Base-by-base conservation (phyloP, 768 basidiomycete species). In the Tephrocybe sp. region DNA sequence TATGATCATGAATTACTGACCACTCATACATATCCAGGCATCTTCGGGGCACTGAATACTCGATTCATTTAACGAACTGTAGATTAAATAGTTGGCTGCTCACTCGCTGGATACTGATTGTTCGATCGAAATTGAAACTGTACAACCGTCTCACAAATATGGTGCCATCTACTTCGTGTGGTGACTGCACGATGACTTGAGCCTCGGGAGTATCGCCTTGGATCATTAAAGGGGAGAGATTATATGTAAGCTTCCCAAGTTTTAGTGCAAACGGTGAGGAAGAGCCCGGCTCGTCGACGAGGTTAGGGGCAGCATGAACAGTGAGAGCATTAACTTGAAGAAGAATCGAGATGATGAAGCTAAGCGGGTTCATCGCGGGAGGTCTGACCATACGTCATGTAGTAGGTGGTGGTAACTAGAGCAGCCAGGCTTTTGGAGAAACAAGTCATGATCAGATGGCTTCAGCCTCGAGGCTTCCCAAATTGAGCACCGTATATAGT, bases 21-120 rank as follows among this genome's bases (percentile, higher is more conserved):
- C 58, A 41, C 57, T 56, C 53, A 69, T 56, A 48, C 65, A 69
- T 22, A 67, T 51, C 63, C 63, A 63, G 29, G 64, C 64, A 16
- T 56, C 57, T 25, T 57, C 54, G 34, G 57, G 49, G 47, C 67
- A 67, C 50, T 58, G 33, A 11, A n/a, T 12, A 29, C 11, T 29
- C 27, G 27, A 5, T 5, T 5, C 11, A 11, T 23, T 13, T 10
- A 22, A 22, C 24, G 1, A 47, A 15, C 21, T 22, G 21, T 9
- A 13, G 4, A 36, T 37, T 39, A 16, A 46, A 34, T 23, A 29
- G 27, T 29, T 29, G 15, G 16, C 18, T 39, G 25, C 48, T 42
- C 39, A 48, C 49, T 37, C 40, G 21, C 19, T 44, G 46, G 38
- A 45, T 21, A 25, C 19, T 19, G n/a, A 24, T n/a, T 37, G 30